Percentiles rank a stretch among this genome's conserved stretches.
Evolutionary conservation across 176 grass and related monocot species (phyloP).

Genomic region (Phyllostachys edulis): DNA sequence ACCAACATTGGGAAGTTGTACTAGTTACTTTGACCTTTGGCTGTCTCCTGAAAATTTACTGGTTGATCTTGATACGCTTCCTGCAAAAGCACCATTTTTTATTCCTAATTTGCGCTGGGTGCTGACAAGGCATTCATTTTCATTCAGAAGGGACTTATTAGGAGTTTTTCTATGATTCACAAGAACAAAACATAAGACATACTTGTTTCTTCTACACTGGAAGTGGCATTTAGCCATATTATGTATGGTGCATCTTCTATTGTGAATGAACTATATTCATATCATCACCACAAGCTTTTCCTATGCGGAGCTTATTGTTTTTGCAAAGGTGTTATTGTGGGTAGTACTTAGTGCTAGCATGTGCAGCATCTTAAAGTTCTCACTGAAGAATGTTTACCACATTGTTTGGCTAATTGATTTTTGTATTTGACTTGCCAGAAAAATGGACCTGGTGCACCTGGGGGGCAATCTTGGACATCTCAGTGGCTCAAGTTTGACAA

Average conservation of each 20-base stretch:
- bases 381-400: slow-evolving; percentile 7
- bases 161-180: not conserved
- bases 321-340: not conserved
- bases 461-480: slow-evolving; percentile 91
- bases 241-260: not conserved
- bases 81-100: not conserved
- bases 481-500: slow-evolving; percentile 97
- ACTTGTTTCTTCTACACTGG: not conserved
- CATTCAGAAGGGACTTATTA: not conserved
- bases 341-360: not conserved
- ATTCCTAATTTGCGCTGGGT: not conserved
- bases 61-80: not conserved
- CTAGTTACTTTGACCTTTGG: not conserved
- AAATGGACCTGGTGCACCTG: slow-evolving; percentile 92
- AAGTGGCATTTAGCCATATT: not conserved
- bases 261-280: not conserved
- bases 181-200: not conserved
- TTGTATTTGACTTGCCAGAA: slow-evolving; percentile 47
- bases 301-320: not conserved
- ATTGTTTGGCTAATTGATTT: not conserved
- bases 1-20: not conserved
- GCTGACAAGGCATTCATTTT: slow-evolving; percentile 14
- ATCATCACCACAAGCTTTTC: not conserved
- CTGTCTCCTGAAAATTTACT: not conserved
- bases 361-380: not conserved